Conservation (phyloP, 2,329 filamentous ascomycete genomes). For the Calonectria fujianensis region DNA sequence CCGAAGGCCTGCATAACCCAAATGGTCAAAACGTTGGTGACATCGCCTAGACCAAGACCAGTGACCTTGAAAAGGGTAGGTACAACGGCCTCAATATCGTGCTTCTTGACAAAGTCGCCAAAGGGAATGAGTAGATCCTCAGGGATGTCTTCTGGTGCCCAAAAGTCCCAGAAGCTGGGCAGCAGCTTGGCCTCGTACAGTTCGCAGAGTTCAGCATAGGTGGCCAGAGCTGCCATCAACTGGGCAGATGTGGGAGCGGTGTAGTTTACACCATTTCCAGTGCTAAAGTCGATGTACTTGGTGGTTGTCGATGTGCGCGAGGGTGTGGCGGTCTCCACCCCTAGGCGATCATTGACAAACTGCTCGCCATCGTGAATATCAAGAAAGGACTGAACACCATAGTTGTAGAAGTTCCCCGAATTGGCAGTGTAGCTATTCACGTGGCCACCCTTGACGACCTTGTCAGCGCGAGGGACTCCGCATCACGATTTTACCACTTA, state of each 20-base stretch:
- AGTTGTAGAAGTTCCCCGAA: conserved; percentile 59
- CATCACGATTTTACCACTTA: conserved; percentile 42
- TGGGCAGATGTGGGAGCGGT: conserved; percentile 47
- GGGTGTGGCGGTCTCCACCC: conserved; percentile 56
- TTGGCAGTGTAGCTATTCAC: conserved; percentile 68
- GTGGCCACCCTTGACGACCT: conserved; percentile 66
- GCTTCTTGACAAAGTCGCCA: conserved; percentile 68
- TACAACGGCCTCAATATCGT: conserved; percentile 65
- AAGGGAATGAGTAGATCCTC: conserved; percentile 65
- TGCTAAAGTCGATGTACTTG: conserved; percentile 61
- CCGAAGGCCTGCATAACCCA: conserved; percentile 67
- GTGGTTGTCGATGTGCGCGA: conserved; percentile 54
- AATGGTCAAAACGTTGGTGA: conserved; percentile 65
- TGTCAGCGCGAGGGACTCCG: background rate
- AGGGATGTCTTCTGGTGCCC: conserved; percentile 60
- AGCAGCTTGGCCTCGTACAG: conserved; percentile 58
- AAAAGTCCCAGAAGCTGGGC: conserved; percentile 63
- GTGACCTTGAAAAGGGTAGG: conserved; percentile 63
- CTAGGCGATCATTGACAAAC: conserved; percentile 66
- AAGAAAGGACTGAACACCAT: conserved; percentile 61
- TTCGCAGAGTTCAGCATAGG: conserved; percentile 55
- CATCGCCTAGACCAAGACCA: conserved; percentile 66
- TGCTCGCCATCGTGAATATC: conserved; percentile 62
- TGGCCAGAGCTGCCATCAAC: conserved; percentile 52
- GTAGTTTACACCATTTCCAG: conserved; percentile 58